phyloP scores from a whole-genome alignment of 805 yeast species.

The Naumovozyma castellii region DNA sequence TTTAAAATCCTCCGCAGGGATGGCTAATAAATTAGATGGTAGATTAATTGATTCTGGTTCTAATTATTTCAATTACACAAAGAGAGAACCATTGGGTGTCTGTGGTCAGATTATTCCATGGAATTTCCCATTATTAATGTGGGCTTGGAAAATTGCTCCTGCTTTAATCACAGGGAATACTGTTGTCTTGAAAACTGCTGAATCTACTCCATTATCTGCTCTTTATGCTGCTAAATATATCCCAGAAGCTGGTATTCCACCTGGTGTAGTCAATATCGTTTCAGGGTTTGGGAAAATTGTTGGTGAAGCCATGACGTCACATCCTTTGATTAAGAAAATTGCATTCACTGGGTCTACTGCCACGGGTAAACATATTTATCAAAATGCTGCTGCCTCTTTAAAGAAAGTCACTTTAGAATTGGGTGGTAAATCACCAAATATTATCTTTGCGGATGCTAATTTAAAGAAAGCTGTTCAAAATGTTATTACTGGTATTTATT shows the following conservation, averaged over 20 bases:
- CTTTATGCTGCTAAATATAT: constrained; percentile 54
- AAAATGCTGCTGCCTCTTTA: constrained; percentile 58
- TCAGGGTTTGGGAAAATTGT: constrained; percentile 74
- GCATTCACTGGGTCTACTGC: constrained; percentile 88
- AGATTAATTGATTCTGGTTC: constrained; percentile 49
- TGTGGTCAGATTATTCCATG: constrained; percentile 87
- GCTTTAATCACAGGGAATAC: constrained; percentile 82
- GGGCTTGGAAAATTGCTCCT: constrained; percentile 83
- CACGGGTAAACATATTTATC: constrained; percentile 67
- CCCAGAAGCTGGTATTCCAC: constrained; percentile 71
- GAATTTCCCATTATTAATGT: constrained; percentile 86
- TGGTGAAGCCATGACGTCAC: constrained; percentile 61
- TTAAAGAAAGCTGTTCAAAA: constrained; percentile 53
- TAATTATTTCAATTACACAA: constrained; percentile 53
- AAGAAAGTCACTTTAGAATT: constrained; percentile 77
- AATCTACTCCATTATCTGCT: constrained; percentile 78
- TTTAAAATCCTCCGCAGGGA: constrained; percentile 78
- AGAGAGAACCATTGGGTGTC: constrained; percentile 80
- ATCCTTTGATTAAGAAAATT: constrained; percentile 63
- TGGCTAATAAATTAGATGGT: constrained; percentile 64
- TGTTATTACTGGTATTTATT: constrained; percentile 68
- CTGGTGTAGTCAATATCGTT: constrained; percentile 70
- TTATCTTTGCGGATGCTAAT: constrained; percentile 70
- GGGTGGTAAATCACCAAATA: constrained; percentile 87
- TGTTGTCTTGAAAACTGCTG: constrained; percentile 77